These are phyloP conservation scores for Echium plantagineum DNA, from an alignment of 257 asterid species.

Conservation along the genomic window DNA sequence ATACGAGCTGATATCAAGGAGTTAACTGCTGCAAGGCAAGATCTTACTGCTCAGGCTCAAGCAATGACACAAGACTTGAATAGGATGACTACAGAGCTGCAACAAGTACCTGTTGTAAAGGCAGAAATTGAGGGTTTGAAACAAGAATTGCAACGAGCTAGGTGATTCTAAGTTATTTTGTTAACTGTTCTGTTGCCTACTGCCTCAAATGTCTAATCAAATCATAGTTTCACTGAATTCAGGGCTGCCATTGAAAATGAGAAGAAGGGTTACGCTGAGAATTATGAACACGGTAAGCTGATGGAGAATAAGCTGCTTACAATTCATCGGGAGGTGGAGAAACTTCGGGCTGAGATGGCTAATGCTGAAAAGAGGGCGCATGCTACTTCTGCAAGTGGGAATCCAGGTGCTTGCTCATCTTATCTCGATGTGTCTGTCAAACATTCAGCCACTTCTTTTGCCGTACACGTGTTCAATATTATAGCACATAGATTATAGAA, in stretches of 20 bases:
- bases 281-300: constrained; percentile 79
- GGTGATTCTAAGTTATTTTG: constrained; percentile 27
- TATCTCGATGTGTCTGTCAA: background rate
- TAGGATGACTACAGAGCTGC: constrained; percentile 66
- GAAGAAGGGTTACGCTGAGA: constrained; percentile 84
- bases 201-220: constrained; percentile 2
- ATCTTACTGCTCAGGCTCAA: constrained; percentile 60
- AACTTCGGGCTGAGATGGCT: constrained; percentile 89
- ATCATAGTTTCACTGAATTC: constrained; percentile 7
- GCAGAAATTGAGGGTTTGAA: constrained; percentile 60
- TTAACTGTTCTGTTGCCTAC: constrained; percentile 3
- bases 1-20: constrained; percentile 70
- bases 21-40: constrained; percentile 67
- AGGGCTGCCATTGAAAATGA: constrained; percentile 92
- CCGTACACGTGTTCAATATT: background rate
- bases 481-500: no score
- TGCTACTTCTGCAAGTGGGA: constrained; percentile 45
- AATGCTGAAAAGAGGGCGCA: constrained; percentile 78
- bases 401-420: constrained; percentile 42
- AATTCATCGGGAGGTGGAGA: constrained; percentile 88
- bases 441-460: background rate
- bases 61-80: constrained; percentile 82
- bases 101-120: constrained; percentile 69
- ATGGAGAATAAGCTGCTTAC: constrained; percentile 80
- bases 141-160: constrained; percentile 66